phyloP scores from a whole-genome alignment of 352 stramenopile species.

The Phytophthora citricola region DNA sequence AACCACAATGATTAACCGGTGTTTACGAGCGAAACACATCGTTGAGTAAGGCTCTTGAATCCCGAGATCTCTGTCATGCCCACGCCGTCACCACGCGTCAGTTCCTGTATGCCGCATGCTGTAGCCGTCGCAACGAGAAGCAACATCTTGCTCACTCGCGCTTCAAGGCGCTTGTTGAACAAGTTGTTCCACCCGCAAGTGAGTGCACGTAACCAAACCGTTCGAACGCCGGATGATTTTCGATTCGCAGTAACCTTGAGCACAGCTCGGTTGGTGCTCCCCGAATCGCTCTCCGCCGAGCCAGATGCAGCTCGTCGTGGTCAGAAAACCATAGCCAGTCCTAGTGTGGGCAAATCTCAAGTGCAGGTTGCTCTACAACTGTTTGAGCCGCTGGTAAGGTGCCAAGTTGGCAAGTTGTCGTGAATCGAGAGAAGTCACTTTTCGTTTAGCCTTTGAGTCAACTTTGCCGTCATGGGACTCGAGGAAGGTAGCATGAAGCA shows the following conservation, averaged over 20 bases:
- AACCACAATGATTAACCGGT: background rate
- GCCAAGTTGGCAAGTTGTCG: too few species aligned
- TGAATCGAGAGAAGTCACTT: conserved; percentile 16
- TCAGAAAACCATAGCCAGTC: conserved; percentile 17
- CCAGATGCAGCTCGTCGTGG: conserved; percentile 19
- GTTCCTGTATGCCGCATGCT: conserved; percentile 14
- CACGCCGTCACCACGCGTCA: background rate
- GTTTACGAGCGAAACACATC: background rate
- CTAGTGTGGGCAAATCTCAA: conserved; percentile 30
- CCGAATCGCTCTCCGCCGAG: conserved; percentile 25
- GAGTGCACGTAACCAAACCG: background rate
- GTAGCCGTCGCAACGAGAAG: conserved; percentile 1
- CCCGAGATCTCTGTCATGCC: too few species aligned
- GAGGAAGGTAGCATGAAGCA: conserved; percentile 12
- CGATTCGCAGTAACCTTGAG: conserved; percentile 12
- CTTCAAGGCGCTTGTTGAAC: background rate
- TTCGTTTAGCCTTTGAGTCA: conserved; percentile 26
- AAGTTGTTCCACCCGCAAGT: background rate
- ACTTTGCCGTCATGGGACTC: conserved; percentile 11
- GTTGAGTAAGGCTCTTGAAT: too few species aligned
- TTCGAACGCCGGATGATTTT: background rate
- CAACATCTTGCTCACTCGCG: conserved; percentile 8
- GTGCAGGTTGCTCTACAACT: conserved; percentile 11
- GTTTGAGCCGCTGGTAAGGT: conserved; percentile 12
- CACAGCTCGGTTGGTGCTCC: conserved; percentile 25